Conservation (phyloP, 345 rosid genomes). For the Citrus medica region DNA sequence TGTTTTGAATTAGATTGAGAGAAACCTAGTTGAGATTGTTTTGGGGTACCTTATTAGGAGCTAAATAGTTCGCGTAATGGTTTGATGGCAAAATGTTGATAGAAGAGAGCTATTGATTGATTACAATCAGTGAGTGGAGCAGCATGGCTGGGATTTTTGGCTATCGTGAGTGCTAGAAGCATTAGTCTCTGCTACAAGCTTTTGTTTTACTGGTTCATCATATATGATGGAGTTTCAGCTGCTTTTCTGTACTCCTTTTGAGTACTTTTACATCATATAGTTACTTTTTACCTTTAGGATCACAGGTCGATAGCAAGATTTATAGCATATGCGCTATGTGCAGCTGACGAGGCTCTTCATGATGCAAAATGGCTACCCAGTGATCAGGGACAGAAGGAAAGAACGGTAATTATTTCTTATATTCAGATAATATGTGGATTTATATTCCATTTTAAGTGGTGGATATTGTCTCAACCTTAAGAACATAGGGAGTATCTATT, state of each 20-base stretch:
- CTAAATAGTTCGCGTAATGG: background rate
- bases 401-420: conserved; percentile 50
- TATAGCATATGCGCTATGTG: conserved; percentile 88
- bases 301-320: conserved; percentile 72
- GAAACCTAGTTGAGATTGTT: background rate
- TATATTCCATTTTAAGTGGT: background rate
- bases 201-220: background rate
- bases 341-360: conserved; percentile 83
- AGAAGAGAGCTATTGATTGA: background rate
- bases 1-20: background rate
- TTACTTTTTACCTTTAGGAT: conserved; percentile 37
- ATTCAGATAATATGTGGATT: background rate
- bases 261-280: background rate
- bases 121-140: background rate
- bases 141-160: background rate
- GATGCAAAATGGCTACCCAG: conserved; percentile 85
- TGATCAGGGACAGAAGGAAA: conserved; percentile 66
- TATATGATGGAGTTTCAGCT: background rate
- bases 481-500: conserved; percentile 84
- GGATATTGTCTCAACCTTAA: background rate
- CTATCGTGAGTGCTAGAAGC: background rate
- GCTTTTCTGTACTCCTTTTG: background rate
- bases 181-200: background rate
- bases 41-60: background rate
- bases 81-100: background rate